Evolutionary conservation across 306 rosid genomes (phyloP).

Genomic region (Parietaria judaica): DNA sequence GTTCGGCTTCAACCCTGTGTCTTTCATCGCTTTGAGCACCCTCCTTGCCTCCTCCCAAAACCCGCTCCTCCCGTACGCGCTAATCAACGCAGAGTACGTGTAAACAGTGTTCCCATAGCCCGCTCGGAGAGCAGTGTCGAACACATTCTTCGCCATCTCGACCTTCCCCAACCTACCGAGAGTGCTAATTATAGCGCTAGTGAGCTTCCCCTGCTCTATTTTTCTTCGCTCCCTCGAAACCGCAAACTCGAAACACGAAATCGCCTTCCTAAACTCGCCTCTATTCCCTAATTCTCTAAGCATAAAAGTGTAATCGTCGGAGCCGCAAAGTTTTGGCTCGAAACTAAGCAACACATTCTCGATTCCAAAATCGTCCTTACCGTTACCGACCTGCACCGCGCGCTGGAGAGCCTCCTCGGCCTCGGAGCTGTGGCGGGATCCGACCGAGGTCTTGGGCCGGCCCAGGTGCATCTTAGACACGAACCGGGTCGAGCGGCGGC

Average conservation of each 20-base stretch:
- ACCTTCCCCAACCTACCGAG: constrained; percentile 85
- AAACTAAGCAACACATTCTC: constrained; percentile 45
- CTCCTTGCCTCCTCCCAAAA: constrained; percentile 39
- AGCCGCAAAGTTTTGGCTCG: constrained; percentile 46
- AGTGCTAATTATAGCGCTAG: constrained; percentile 77
- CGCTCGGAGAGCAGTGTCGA: constrained; percentile 42
- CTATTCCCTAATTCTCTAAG: constrained; percentile 58
- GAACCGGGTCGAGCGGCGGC: constrained; percentile 68
- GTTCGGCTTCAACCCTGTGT: constrained; percentile 61
- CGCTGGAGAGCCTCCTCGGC: constrained; percentile 71
- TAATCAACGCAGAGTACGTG: constrained; percentile 65
- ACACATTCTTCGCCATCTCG: constrained; percentile 50
- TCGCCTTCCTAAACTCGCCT: constrained; percentile 50
- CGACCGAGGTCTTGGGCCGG: constrained; percentile 40
- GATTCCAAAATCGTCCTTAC: constrained; percentile 39
- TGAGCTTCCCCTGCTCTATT: constrained; percentile 59
- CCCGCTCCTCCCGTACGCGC: constrained; percentile 74
- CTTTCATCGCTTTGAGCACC: constrained; percentile 58
- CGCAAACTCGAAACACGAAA: constrained; percentile 59
- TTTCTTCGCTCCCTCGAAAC: constrained; percentile 42
- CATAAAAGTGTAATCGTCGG: constrained; percentile 62
- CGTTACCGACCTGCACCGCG: constrained; percentile 43
- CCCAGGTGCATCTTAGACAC: constrained; percentile 74
- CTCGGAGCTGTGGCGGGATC: constrained; percentile 38
- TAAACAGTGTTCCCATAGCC: constrained; percentile 86